These are phyloP conservation scores for Saturnispora dispora DNA, from an alignment of 805 yeast species.

Conservation along the genomic window DNA sequence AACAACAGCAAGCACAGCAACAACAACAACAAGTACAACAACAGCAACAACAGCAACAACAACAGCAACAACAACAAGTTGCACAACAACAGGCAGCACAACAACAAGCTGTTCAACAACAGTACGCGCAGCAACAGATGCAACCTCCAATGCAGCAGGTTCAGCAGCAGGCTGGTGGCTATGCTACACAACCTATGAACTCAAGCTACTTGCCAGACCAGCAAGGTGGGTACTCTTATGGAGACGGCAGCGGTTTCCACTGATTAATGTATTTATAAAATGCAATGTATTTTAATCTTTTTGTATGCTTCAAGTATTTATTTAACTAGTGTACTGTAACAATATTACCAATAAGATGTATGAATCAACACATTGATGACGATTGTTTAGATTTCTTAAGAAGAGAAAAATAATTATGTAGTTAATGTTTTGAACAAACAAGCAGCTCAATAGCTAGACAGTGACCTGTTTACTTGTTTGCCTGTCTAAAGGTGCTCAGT, in stretches of 20 bases:
- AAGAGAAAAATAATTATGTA: no score
- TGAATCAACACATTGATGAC: no score
- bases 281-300: background rate
- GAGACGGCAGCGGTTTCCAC: slow-evolving; percentile 14
- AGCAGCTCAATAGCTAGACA: no score
- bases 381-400: no score
- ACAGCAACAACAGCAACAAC: slow-evolving; percentile 15
- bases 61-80: slow-evolving; percentile 17
- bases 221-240: slow-evolving; percentile 10
- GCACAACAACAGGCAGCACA: slow-evolving; percentile 19
- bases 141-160: slow-evolving; percentile 21
- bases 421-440: no score
- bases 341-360: no score
- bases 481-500: background rate
- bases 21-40: slow-evolving; percentile 20
- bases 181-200: slow-evolving; percentile 1
- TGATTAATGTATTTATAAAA: background rate
- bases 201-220: slow-evolving; percentile 7
- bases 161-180: slow-evolving; percentile 6
- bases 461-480: no score
- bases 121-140: slow-evolving; percentile 18
- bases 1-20: slow-evolving; percentile 18
- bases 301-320: background rate
- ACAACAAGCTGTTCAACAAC: slow-evolving; percentile 7
- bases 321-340: background rate